Evolutionary conservation across 345 rosid species (phyloP).

Genomic region (Pelargonium nanum): DNA sequence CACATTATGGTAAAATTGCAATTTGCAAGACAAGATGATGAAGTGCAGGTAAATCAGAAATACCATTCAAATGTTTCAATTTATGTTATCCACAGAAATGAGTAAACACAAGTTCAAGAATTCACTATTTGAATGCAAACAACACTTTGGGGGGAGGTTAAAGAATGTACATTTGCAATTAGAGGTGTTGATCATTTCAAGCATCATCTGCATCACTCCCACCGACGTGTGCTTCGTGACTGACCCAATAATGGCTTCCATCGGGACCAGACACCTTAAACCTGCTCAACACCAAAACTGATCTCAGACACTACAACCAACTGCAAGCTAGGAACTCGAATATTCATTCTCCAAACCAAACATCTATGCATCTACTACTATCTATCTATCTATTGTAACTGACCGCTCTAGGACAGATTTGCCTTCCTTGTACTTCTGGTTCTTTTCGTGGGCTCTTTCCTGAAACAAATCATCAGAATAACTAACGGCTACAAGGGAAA

Average conservation of each 20-base stretch:
- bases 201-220: slow-evolving; percentile 92
- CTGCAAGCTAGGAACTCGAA: not conserved
- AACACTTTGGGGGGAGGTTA: slow-evolving; percentile 4
- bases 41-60: slow-evolving; percentile 12
- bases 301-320: slow-evolving; percentile 2
- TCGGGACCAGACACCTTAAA: slow-evolving; percentile 83
- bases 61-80: slow-evolving; percentile 18
- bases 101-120: slow-evolving; percentile 12
- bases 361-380: not conserved
- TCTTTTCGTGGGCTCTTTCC: slow-evolving; percentile 83
- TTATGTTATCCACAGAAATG: slow-evolving; percentile 1
- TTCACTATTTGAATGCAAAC: slow-evolving; percentile 19
- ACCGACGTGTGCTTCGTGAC: slow-evolving; percentile 60
- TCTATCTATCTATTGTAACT: slow-evolving; percentile 19
- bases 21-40: slow-evolving; percentile 8
- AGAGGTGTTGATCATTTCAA: slow-evolving; percentile 22
- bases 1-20: too few species aligned
- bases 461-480: slow-evolving; percentile 33
- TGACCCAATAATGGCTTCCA: slow-evolving; percentile 68
- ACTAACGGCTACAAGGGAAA: slow-evolving; percentile 13
- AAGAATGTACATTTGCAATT: slow-evolving; percentile 39
- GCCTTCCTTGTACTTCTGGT: slow-evolving; percentile 98
- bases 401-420: slow-evolving; percentile 56
- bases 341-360: not conserved
- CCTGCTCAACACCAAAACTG: slow-evolving; percentile 45